phyloP scores from a whole-genome alignment of 495 filamentous ascomycete genomes.

The Penicillium argentinense region DNA sequence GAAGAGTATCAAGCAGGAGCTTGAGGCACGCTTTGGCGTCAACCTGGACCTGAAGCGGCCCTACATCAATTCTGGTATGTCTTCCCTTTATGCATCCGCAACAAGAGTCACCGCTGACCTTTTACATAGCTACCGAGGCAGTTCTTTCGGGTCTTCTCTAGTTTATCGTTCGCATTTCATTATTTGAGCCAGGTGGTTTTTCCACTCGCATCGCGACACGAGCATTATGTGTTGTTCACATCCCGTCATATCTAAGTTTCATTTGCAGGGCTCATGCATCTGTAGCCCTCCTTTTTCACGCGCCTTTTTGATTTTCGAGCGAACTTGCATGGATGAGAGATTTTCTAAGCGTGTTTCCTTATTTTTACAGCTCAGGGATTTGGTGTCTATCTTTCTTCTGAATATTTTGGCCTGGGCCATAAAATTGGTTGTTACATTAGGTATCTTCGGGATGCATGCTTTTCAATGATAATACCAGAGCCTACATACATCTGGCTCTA shows the following conservation, averaged over 20 bases:
- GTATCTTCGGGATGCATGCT: too few relatives aligned
- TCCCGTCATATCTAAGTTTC: not conserved
- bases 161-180: slow-evolving; percentile 7
- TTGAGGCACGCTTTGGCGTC: slow-evolving; percentile 86
- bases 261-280: not conserved
- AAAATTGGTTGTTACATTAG: too few relatives aligned
- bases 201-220: not conserved
- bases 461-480: too few relatives aligned
- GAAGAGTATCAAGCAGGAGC: slow-evolving; percentile 93
- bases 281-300: not conserved
- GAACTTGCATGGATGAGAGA: slow-evolving; percentile 26
- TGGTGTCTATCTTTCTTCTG: slow-evolving; percentile 3
- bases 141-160: slow-evolving; percentile 69
- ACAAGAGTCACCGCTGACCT: slow-evolving; percentile 34
- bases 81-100: not conserved
- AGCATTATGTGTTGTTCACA: slow-evolving; percentile 12
- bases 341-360: slow-evolving; percentile 16
- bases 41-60: slow-evolving; percentile 75
- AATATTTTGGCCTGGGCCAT: too few relatives aligned
- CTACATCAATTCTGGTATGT: slow-evolving; percentile 88
- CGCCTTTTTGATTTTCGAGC: slow-evolving; percentile 14
- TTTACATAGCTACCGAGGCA: slow-evolving; percentile 65
- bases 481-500: too few relatives aligned
- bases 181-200: not conserved
- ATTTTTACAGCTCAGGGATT: slow-evolving; percentile 2